Base-by-base conservation (phyloP, 805 yeast species). In the Saccharomyces paradoxus region DNA sequence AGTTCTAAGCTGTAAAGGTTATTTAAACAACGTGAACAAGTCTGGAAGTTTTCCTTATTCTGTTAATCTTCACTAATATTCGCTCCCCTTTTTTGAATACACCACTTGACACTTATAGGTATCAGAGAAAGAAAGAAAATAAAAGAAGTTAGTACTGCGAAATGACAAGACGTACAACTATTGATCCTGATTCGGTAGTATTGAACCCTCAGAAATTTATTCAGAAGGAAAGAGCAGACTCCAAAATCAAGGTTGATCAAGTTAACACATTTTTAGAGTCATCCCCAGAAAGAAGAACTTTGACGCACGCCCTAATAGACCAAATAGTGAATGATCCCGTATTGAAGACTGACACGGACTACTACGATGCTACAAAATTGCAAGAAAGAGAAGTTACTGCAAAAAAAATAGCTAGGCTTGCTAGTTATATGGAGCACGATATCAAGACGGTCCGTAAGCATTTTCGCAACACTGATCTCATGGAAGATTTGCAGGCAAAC, bases 261-360 rank as follows among this genome's bases (percentile, higher is more conserved):
- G 69, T 83, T 75, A 81, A 82, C 66, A 72, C 75, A 37, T 83
- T 83, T 64, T 63, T 83, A 55, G 88, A 83, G 62, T 78, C 81
- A 3, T 68, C 74, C 12, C 70, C 74, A 26, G 74, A 75, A 41
- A 74, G 74, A 47, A 77, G 84, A 6, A 69, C 70, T 10, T 67
- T 73, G 53, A 77, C 81, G n/a, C 78, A 78, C 57, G 60, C 65
- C 17, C 66, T 84, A 60, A 71, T 79, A 64, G 82, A 78, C 58
- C 83, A 84, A 63, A 72, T 85, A 63, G 83, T 82, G 63, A 76
- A 83, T 60, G 92, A 86, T 67, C 90, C 90, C 1, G 70, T 85
- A 14, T 73, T 86, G 54, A 76, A 78, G 44, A 77, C 82, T 1
- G 75, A 76, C 41, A 72, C 82, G 4, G 65, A 73, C 37, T 81